A percentile compares a stretch with the other conserved stretches of the same genome.
Evolutionary conservation across 352 stramenopile species (phyloP).

Genomic region (Phytophthora cactorum): DNA sequence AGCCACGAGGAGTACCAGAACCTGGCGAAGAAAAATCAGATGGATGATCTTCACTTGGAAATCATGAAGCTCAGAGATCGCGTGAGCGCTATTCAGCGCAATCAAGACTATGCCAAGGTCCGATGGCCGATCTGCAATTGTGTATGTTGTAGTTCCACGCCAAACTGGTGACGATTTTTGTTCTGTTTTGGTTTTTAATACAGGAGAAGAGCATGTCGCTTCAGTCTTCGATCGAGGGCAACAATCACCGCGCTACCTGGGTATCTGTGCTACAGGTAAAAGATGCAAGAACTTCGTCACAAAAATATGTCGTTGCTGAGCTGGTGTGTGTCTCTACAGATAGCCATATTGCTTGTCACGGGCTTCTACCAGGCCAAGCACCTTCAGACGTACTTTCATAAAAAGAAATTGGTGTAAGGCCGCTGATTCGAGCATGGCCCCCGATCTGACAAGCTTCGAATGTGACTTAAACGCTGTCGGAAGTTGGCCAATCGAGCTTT

Average conservation of each 20-base stretch:
- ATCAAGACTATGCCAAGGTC: constrained; percentile 88
- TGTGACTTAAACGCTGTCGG: too few species aligned
- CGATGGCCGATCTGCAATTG: neutral
- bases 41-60: constrained; percentile 67
- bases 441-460: too few species aligned
- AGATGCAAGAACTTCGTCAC: neutral
- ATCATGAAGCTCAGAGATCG: constrained; percentile 80
- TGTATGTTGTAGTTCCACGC: neutral
- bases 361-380: constrained; percentile 14
- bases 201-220: constrained; percentile 77
- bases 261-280: constrained; percentile 78
- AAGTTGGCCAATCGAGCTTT: too few species aligned
- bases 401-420: constrained; percentile 10
- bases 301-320: neutral
- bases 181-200: constrained; percentile 4
- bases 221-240: constrained; percentile 77
- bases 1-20: constrained; percentile 84
- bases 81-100: constrained; percentile 77
- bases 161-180: neutral
- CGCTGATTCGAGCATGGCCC: too few species aligned
- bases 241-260: constrained; percentile 82
- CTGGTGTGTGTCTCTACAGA: neutral
- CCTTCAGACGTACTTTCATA: constrained; percentile 10
- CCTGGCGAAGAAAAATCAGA: constrained; percentile 72
- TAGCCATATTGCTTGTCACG: constrained; percentile 7